phyloP scores from a whole-genome alignment of 345 rosid genomes.

The Aquilaria yunnanensis region DNA sequence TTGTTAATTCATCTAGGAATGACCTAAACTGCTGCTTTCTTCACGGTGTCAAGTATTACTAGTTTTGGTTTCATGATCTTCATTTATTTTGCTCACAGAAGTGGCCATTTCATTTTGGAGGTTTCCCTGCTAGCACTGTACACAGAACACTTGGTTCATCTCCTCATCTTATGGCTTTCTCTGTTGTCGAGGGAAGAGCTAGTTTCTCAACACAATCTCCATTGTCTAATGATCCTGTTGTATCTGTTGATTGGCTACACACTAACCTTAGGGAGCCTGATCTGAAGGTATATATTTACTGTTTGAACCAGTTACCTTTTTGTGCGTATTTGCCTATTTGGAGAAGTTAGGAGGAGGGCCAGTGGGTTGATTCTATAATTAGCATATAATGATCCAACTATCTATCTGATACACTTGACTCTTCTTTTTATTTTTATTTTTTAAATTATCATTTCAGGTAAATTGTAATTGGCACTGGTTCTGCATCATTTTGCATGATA shows the following conservation, averaged over 20 bases:
- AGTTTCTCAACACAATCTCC: slow-evolving; percentile 41
- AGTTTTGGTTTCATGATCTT: slow-evolving; percentile 9
- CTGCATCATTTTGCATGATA: too few species aligned
- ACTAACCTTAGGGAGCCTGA: slow-evolving; percentile 69
- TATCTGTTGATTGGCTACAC: slow-evolving; percentile 96
- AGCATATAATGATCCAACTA: background rate
- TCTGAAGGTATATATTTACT: slow-evolving; percentile 56
- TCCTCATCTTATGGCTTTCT: slow-evolving; percentile 49
- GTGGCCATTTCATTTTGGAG: slow-evolving; percentile 26
- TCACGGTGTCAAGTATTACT: slow-evolving; percentile 2
- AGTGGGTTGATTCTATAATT: too few species aligned
- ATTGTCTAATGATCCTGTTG: slow-evolving; percentile 64
- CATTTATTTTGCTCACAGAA: slow-evolving; percentile 33
- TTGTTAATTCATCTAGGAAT: background rate
- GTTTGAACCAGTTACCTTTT: background rate
- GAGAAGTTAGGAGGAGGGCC: too few species aligned
- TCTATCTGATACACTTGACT: background rate
- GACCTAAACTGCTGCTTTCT: background rate
- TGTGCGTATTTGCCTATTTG: background rate
- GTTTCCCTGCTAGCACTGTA: slow-evolving; percentile 17
- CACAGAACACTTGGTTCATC: slow-evolving; percentile 24
- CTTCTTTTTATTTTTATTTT: background rate
- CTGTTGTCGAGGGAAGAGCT: slow-evolving; percentile 23
- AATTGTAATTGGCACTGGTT: too few species aligned
- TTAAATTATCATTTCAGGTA: background rate